Conservation (phyloP, 306 rosid genomes). For the Luffa aegyptiaca region DNA sequence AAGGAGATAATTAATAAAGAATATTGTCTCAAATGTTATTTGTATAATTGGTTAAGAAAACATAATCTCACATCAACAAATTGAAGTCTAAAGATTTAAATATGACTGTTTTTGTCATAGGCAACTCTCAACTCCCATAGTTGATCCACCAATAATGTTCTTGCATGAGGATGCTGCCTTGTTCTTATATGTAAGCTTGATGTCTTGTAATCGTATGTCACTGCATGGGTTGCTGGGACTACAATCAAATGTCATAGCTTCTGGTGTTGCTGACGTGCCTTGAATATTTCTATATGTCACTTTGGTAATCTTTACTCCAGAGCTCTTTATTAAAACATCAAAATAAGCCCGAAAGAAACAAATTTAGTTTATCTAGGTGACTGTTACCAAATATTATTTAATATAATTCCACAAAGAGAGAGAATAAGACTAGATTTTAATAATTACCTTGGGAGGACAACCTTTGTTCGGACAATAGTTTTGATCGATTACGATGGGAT, state of each 20-base stretch:
- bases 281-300: conserved; percentile 34
- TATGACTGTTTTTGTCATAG: too few species aligned
- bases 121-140: conserved; percentile 17
- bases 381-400: too few species aligned
- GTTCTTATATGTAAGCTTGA: conserved; percentile 32
- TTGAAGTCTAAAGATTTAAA: too few species aligned
- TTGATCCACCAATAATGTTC: conserved; percentile 29
- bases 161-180: conserved; percentile 28
- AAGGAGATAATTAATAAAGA: too few species aligned
- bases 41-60: too few species aligned
- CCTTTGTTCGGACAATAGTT: conserved; percentile 47
- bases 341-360: neutral
- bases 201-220: conserved; percentile 29
- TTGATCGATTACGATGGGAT: conserved; percentile 55
- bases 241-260: conserved; percentile 49
- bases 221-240: conserved; percentile 42
- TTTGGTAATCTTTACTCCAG: conserved; percentile 2
- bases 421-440: too few species aligned
- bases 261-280: conserved; percentile 39
- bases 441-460: conserved; percentile 28
- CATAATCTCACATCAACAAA: too few species aligned
- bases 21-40: too few species aligned
- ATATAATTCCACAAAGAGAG: too few species aligned
- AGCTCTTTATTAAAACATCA: neutral
- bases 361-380: too few species aligned